Evolutionary conservation across 148 eudicot genomes (phyloP), one percentile per base, ranked within the genome.

Genomic region (Rhododendron mucronatum): DNA sequence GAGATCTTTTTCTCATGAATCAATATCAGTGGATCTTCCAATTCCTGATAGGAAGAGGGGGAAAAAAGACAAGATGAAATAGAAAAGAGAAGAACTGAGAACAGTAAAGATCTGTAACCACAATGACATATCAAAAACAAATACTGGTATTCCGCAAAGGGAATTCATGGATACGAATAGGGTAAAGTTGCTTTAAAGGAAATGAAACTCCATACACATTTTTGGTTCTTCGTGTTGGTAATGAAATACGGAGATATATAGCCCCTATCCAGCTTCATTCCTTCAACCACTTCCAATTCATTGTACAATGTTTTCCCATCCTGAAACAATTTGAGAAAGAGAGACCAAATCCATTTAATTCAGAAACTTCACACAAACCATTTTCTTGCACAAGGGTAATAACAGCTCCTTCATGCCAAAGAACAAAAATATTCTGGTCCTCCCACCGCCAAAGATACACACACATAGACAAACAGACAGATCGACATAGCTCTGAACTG

Each of bases 1-100:
- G 89, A 86, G 75, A 93, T 92, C 76, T 93, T 93, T 87, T 92
- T 93, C 91, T 93, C 95, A 63, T 92, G 88, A 14, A 93, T 93
- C 37, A 93, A 76, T 86, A 93, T 91, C 81, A 93, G 84, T 33
- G 95, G 92, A 73, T 92, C 93, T 57, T 92, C 95, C 85, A 92
- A 80, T 88, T 92, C 95, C 93, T 91, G 88, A 20, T 21, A 89
- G 37, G 2, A 26, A 81, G 23, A 55, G 61, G 21, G 21, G 21
- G 0, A 18, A 14, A 71, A 55, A 7, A 50, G 10, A 18, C 7
- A 55, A 55, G 4, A 73, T 16, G 33, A 11, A 4, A 69, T 13
- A 69, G 37, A 28, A 69, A 69, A n/a, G 35, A 67, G 33, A 67
- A 67, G 33, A n/a, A 26, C 73, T 69, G 16, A 69, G 37, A 69